These are phyloP conservation scores for Collybia sp. DNA, from an alignment of 768 basidiomycete species.

Conservation along the genomic window DNA sequence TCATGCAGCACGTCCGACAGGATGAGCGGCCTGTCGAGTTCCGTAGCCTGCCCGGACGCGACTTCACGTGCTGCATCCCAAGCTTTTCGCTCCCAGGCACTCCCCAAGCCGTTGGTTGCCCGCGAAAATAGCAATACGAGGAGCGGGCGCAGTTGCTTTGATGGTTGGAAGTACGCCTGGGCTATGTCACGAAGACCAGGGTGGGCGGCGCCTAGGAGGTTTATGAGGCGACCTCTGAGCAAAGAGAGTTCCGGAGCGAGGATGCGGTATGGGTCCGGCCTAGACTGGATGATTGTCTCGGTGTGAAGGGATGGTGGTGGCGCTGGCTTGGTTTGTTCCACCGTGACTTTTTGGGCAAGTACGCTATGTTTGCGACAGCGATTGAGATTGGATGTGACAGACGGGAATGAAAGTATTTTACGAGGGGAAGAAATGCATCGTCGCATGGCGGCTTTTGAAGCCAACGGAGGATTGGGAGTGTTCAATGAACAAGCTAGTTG, in stretches of 20 bases:
- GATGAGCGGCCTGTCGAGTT: constrained; percentile 77
- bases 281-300: constrained; percentile 18
- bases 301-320: constrained; percentile 22
- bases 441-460: constrained; percentile 6
- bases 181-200: constrained; percentile 85
- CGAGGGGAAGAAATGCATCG: constrained; percentile 1
- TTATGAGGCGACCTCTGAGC: constrained; percentile 68
- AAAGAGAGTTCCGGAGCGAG: constrained; percentile 69
- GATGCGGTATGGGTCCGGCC: constrained; percentile 63
- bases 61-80: constrained; percentile 60
- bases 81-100: constrained; percentile 52
- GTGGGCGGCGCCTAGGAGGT: constrained; percentile 84
- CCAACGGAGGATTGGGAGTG: constrained; percentile 3
- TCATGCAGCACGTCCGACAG: constrained; percentile 83
- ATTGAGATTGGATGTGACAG: constrained; percentile 18
- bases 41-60: constrained; percentile 43
- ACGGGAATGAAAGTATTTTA: constrained; percentile 4
- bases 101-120: constrained; percentile 89
- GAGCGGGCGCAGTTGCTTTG: constrained; percentile 87
- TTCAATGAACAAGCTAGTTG: constrained; percentile 4
- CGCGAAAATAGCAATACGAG: constrained; percentile 86
- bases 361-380: constrained; percentile 31
- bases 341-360: constrained; percentile 38
- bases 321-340: constrained; percentile 20
- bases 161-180: constrained; percentile 89